These are phyloP conservation scores for Saccharomycopsis microspora DNA, from an alignment of 805 yeast species.

Conservation along the genomic window DNA sequence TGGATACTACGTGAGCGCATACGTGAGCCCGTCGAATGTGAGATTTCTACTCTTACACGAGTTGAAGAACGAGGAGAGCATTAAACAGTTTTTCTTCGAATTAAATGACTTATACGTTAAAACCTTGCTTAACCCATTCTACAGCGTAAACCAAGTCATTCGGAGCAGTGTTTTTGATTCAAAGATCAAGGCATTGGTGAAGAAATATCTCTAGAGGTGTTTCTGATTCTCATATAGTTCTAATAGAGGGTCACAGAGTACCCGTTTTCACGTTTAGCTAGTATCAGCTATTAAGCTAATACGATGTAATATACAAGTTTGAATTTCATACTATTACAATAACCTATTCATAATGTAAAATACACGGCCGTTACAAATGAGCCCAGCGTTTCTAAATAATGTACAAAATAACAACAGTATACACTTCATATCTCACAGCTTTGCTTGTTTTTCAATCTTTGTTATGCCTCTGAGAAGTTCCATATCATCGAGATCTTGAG, in stretches of 20 bases:
- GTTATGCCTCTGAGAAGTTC: constrained; percentile 27
- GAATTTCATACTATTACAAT: too few species aligned
- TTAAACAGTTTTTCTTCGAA: constrained; percentile 75
- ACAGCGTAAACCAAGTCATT: constrained; percentile 64
- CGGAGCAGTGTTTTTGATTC: constrained; percentile 65
- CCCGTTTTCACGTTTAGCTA: too few species aligned
- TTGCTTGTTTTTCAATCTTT: constrained; percentile 17
- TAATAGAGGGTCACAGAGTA: too few species aligned
- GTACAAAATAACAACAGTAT: background rate
- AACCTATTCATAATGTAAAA: too few species aligned
- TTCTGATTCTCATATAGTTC: background rate
- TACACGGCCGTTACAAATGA: too few species aligned
- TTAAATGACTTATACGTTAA: constrained; percentile 83
- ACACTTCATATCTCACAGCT: background rate
- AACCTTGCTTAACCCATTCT: constrained; percentile 78
- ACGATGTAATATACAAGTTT: too few species aligned
- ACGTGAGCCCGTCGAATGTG: constrained; percentile 77
- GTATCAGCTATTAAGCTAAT: too few species aligned
- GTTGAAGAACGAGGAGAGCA: constrained; percentile 43
- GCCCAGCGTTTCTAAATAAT: background rate
- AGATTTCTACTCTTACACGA: constrained; percentile 69
- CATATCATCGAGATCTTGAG: constrained; percentile 21
- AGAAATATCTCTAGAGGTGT: constrained; percentile 49
- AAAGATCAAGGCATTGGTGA: constrained; percentile 59
- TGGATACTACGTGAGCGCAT: constrained; percentile 74